Percentiles rank a stretch among this genome's conserved stretches.
Conservation (phyloP, 2,329 filamentous ascomycete genomes). For the Leptosphaerulina australis region DNA sequence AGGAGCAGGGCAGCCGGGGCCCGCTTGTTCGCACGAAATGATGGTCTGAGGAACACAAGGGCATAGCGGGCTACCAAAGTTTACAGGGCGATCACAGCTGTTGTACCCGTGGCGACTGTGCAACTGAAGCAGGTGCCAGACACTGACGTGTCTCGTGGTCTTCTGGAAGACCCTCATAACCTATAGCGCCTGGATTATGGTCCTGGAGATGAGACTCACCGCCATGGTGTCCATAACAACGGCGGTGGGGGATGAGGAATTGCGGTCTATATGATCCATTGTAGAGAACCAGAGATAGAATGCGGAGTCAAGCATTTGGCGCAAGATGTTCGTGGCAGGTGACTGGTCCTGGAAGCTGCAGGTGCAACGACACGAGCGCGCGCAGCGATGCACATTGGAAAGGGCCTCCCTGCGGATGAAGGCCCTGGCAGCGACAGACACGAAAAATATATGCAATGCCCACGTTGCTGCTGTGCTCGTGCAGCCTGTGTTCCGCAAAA, state of each 20-base stretch:
- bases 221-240: conserved; percentile 19
- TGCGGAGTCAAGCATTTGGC: conserved; percentile 13
- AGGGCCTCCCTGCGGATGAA: conserved; percentile 9
- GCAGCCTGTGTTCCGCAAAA: conserved; percentile 9
- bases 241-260: conserved; percentile 8
- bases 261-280: conserved; percentile 12
- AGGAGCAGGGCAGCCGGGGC: conserved; percentile 16
- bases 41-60: conserved; percentile 14
- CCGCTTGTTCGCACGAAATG: conserved; percentile 22
- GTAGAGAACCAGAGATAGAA: conserved; percentile 15
- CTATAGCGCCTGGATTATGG: conserved; percentile 15
- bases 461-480: conserved; percentile 20
- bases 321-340: conserved; percentile 12
- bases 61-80: conserved; percentile 12
- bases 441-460: conserved; percentile 14
- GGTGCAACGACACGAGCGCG: conserved; percentile 12
- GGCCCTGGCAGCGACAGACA: conserved; percentile 5
- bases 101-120: conserved; percentile 22
- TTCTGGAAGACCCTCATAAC: conserved; percentile 13
- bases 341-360: conserved; percentile 14
- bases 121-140: conserved; percentile 22
- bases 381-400: conserved; percentile 5
- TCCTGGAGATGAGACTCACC: conserved; percentile 25
- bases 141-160: conserved; percentile 24
- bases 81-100: conserved; percentile 31